Conservation (phyloP, 176 grass and related monocot species). For the Carex littledalei region DNA sequence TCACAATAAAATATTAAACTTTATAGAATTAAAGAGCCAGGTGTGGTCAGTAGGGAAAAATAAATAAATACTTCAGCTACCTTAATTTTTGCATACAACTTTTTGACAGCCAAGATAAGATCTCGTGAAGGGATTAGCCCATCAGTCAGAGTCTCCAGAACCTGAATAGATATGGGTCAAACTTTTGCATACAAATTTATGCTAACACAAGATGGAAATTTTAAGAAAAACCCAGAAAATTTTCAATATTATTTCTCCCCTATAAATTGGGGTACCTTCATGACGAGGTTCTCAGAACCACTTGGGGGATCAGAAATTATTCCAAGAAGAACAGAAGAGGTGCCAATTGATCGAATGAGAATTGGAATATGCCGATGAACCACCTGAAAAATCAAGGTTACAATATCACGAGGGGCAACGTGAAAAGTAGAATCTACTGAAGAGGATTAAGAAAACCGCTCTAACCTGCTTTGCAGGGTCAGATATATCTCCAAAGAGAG, state of each 20-base stretch:
- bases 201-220: background rate
- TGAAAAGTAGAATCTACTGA: background rate
- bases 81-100: constrained; percentile 80
- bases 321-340: constrained; percentile 62
- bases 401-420: background rate
- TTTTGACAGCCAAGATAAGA: constrained; percentile 71
- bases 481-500: constrained; percentile 67
- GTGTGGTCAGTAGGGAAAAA: background rate
- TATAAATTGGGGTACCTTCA: constrained; percentile 41
- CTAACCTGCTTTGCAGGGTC: constrained; percentile 80
- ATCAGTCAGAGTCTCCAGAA: constrained; percentile 80
- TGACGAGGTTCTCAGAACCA: constrained; percentile 58
- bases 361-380: constrained; percentile 76
- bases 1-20: constrained; percentile 27
- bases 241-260: constrained; percentile 1
- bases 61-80: constrained; percentile 26
- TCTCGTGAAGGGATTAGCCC: constrained; percentile 63
- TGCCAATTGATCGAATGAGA: constrained; percentile 72
- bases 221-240: constrained; percentile 17
- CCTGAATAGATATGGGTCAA: constrained; percentile 33
- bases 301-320: constrained; percentile 77
- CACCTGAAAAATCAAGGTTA: constrained; percentile 48
- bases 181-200: constrained; percentile 23
- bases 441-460: background rate
- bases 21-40: background rate